phyloP scores from a whole-genome alignment of 2,329 filamentous ascomycete species.

The Amylocarpus encephaloides region DNA sequence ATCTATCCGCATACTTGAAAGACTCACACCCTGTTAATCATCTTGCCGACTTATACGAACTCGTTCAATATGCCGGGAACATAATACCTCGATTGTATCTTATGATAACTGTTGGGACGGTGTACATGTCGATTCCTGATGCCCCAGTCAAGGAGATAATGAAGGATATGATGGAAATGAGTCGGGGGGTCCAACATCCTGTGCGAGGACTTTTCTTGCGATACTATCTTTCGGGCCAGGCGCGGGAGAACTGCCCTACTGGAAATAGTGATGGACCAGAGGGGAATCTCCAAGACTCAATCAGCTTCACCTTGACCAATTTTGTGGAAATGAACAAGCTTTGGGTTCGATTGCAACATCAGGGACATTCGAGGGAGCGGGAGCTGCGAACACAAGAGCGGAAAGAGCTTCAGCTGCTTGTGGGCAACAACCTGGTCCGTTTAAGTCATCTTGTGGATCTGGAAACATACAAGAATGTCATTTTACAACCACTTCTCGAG shows the following conservation, averaged over 20 bases:
- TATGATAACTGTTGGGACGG: constrained; percentile 98
- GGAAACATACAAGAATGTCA: constrained; percentile 86
- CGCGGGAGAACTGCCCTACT: constrained; percentile 77
- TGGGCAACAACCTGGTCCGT: constrained; percentile 92
- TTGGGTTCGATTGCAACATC: constrained; percentile 95
- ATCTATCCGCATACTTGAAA: constrained; percentile 91
- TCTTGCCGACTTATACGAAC: constrained; percentile 93
- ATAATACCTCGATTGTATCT: constrained; percentile 94
- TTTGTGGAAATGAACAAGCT: constrained; percentile 99
- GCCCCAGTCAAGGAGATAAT: constrained; percentile 99
- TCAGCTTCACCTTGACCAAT: constrained; percentile 96
- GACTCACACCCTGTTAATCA: constrained; percentile 98
- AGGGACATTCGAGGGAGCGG: constrained; percentile 90
- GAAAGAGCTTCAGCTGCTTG: constrained; percentile 89
- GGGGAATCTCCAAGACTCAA: constrained; percentile 92
- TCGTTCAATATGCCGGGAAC: constrained; percentile 97
- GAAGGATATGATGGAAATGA: constrained; percentile 99
- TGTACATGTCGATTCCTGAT: constrained; percentile 98
- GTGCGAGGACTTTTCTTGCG: constrained; percentile 90
- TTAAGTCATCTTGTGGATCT: constrained; percentile 93
- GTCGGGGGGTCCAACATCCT: constrained; percentile 91
- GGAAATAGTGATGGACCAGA: constrained; percentile 85
- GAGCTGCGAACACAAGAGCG: constrained; percentile 91
- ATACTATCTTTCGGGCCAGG: constrained; percentile 94
- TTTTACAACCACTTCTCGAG: constrained; percentile 82